Percentiles rank a stretch among this genome's conserved stretches.
Evolutionary conservation across 2,329 filamentous ascomycete genomes (phyloP).

Genomic region (Verticillium tricorpus): DNA sequence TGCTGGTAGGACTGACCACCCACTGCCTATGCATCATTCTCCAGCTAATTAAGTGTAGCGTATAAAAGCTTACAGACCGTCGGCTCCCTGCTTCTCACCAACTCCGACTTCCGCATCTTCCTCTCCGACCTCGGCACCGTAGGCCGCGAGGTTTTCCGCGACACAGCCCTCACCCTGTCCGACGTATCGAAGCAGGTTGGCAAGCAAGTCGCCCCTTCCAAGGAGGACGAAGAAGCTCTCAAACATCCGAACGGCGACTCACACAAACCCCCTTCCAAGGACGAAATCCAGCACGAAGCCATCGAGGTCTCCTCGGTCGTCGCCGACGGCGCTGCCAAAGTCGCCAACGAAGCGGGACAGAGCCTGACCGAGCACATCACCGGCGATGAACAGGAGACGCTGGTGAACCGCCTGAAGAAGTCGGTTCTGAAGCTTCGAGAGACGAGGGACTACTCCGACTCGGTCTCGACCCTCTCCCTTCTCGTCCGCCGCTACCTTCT

Average conservation of each 20-base stretch:
- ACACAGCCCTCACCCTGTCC: slow-evolving; percentile 77
- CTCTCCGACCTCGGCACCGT: slow-evolving; percentile 75
- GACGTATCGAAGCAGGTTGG: slow-evolving; percentile 70
- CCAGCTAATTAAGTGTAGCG: slow-evolving; percentile 39
- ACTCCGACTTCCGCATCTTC: slow-evolving; percentile 85
- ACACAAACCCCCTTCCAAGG: slow-evolving; percentile 42
- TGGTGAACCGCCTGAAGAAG: slow-evolving; percentile 72
- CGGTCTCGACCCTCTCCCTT: slow-evolving; percentile 71
- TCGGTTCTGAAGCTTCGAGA: slow-evolving; percentile 70
- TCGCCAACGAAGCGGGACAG: slow-evolving; percentile 55
- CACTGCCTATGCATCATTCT: not conserved
- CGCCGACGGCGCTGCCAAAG: slow-evolving; percentile 47
- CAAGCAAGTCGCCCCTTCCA: slow-evolving; percentile 65
- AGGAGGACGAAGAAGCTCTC: slow-evolving; percentile 52
- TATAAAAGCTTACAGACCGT: slow-evolving; percentile 82
- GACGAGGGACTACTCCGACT: slow-evolving; percentile 78
- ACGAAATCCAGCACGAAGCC: slow-evolving; percentile 59
- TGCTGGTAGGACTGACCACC: slow-evolving; percentile 48
- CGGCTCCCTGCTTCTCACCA: slow-evolving; percentile 78
- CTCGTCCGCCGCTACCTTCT: slow-evolving; percentile 75
- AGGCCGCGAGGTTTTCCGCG: slow-evolving; percentile 78
- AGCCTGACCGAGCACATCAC: slow-evolving; percentile 71
- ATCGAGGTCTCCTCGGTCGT: slow-evolving; percentile 50
- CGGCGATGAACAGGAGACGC: slow-evolving; percentile 66
- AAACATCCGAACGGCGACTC: slow-evolving; percentile 28